Evolutionary conservation across 2,329 filamentous ascomycete genomes (phyloP).

Genomic region (Sclerotinia subarctica): DNA sequence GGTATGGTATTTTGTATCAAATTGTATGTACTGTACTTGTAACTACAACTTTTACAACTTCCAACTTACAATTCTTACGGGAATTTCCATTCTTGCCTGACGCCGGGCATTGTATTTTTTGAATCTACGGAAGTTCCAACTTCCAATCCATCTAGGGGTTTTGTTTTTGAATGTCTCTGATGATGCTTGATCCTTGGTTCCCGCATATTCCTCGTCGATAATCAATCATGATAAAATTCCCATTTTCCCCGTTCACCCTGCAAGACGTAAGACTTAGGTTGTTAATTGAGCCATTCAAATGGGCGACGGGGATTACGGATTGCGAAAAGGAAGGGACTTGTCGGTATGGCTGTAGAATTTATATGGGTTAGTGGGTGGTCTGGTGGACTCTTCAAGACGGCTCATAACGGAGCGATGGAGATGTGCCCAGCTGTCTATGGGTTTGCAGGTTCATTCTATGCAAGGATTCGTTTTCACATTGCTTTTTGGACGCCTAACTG

Average conservation of each 20-base stretch:
- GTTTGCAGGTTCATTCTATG: neutral
- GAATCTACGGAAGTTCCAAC: neutral
- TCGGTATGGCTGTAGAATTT: neutral
- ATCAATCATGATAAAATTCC: constrained; percentile 1
- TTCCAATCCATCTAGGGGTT: neutral
- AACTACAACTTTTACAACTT: neutral
- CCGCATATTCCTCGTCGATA: constrained; percentile 19
- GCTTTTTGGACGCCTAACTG: neutral
- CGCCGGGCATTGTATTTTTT: neutral
- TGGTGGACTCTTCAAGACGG: constrained; percentile 4
- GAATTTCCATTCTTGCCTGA: neutral
- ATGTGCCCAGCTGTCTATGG: constrained; percentile 6
- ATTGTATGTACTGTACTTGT: neutral
- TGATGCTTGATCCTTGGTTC: constrained; percentile 18
- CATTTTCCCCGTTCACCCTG: constrained; percentile 9
- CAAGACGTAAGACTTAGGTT: neutral
- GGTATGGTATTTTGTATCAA: neutral
- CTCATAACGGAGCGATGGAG: constrained; percentile 1
- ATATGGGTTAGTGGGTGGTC: neutral
- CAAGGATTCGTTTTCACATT: neutral
- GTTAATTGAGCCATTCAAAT: constrained; percentile 11
- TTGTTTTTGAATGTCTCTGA: constrained; percentile 2
- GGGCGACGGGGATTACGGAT: constrained; percentile 18
- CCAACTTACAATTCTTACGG: neutral
- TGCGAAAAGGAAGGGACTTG: constrained; percentile 2